phyloP scores from a whole-genome alignment of 1,284 basidiomycete species.

The Coniferiporia weirii region DNA sequence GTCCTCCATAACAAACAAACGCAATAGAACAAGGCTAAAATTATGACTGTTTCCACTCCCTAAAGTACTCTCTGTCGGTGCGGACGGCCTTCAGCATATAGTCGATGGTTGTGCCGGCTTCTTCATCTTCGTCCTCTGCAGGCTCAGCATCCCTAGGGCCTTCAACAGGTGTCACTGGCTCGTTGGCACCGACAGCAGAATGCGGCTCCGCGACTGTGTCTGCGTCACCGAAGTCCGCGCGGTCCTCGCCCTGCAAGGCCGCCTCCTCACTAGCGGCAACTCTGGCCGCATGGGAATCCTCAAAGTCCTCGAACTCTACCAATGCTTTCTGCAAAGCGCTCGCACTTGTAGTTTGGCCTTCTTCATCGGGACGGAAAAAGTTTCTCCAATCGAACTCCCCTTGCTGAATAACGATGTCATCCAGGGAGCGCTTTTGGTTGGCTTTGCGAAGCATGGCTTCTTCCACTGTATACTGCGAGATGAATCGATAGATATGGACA shows the following conservation, averaged over 20 bases:
- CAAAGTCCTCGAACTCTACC: constrained; percentile 85
- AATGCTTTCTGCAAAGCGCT: constrained; percentile 55
- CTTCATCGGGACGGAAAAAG: constrained; percentile 53
- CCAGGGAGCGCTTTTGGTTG: constrained; percentile 90
- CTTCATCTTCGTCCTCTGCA: constrained; percentile 38
- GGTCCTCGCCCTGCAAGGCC: constrained; percentile 67
- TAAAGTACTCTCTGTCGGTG: constrained; percentile 74
- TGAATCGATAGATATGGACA: constrained; percentile 95
- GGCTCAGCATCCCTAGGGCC: constrained; percentile 31
- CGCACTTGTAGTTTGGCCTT: constrained; percentile 31
- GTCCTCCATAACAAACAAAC: neutral
- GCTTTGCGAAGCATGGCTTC: constrained; percentile 96
- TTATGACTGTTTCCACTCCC: constrained; percentile 55
- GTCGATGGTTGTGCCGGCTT: constrained; percentile 71
- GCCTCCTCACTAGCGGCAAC: constrained; percentile 75
- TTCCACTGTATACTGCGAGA: constrained; percentile 90
- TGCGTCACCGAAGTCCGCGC: constrained; percentile 65
- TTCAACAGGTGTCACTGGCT: constrained; percentile 3
- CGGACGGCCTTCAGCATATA: constrained; percentile 83
- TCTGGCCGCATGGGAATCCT: constrained; percentile 77
- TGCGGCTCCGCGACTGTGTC: constrained; percentile 19
- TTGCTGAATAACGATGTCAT: constrained; percentile 90
- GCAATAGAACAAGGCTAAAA: neutral
- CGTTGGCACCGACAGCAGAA: neutral
- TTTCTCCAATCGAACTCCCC: constrained; percentile 96